phyloP scores from a whole-genome alignment of 176 grass and related monocot species.

The Carex parvula region DNA sequence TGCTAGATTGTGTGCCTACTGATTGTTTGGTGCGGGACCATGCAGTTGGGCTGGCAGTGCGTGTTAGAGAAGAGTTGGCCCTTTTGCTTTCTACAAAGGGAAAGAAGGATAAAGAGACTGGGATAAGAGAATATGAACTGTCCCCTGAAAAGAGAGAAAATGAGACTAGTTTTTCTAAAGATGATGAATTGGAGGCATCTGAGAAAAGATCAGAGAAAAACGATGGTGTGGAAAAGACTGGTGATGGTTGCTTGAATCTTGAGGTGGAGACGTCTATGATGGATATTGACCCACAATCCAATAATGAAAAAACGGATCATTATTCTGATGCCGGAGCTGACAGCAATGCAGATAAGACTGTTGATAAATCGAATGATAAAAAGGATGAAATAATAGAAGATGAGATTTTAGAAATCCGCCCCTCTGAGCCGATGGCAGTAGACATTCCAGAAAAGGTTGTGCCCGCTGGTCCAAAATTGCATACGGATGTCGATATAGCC shows the following conservation, averaged over 20 bases:
- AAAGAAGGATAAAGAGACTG: not conserved
- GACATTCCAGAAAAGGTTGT: conserved; percentile 7
- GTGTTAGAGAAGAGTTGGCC: conserved; percentile 64
- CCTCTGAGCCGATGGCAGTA: conserved; percentile 1
- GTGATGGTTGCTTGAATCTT: conserved; percentile 3
- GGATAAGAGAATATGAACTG: not conserved
- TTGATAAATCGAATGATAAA: not conserved
- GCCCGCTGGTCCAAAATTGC: not conserved
- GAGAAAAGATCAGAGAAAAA: not conserved
- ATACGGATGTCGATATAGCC: not conserved
- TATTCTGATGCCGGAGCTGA: not conserved
- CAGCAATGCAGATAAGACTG: not conserved
- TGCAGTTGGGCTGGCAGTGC: conserved; percentile 66
- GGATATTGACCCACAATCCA: conserved; percentile 4
- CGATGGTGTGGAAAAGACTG: not conserved
- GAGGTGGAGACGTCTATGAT: not conserved
- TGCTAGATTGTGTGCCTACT: conserved; percentile 59
- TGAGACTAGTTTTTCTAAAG: conserved; percentile 5
- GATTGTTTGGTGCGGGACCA: conserved; percentile 75
- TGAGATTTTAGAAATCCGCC: not conserved
- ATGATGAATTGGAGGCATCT: conserved; percentile 1
- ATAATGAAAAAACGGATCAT: not conserved
- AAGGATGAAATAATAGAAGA: not conserved
- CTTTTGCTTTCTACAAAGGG: conserved; percentile 22
- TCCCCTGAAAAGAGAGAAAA: conserved; percentile 7